Percentiles rank a stretch among this genome's conserved stretches.
Evolutionary conservation across 768 basidiomycete species (phyloP).

Genomic region (Lentinula sp.): DNA sequence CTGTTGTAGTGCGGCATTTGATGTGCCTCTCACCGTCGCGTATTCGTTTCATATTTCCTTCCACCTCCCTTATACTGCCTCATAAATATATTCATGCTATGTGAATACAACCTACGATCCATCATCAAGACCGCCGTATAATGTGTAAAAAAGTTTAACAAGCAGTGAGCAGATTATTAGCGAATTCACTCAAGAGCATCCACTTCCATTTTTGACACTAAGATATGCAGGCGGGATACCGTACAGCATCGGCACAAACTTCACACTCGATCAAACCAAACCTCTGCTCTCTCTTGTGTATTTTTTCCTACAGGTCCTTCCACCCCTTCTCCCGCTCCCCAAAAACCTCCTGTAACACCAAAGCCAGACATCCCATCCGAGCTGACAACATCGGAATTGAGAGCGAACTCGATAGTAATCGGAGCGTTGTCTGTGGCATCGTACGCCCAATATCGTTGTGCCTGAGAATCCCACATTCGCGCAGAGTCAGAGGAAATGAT

Average conservation of each 20-base stretch:
- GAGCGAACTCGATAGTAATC: slow-evolving; percentile 13
- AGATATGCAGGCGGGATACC: not conserved
- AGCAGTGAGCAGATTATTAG: too few species aligned
- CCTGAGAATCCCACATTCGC: not conserved
- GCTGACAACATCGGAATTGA: not conserved
- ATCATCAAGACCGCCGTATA: too few species aligned
- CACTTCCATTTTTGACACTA: too few species aligned
- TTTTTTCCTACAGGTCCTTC: slow-evolving; percentile 6
- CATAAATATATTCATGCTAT: too few species aligned
- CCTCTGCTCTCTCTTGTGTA: slow-evolving; percentile 9
- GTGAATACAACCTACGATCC: too few species aligned
- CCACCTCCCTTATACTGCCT: too few species aligned
- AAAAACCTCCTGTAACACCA: slow-evolving; percentile 13
- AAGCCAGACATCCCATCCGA: slow-evolving; percentile 12
- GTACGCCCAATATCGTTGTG: slow-evolving; percentile 14
- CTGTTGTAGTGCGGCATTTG: too few species aligned
- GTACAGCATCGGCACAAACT: not conserved
- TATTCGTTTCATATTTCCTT: too few species aligned
- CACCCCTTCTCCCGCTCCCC: slow-evolving; percentile 10
- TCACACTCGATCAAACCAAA: slow-evolving; percentile 8
- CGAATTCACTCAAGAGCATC: too few species aligned
- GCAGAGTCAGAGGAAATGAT: not conserved
- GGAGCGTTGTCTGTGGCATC: slow-evolving; percentile 8
- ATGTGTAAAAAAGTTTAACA: too few species aligned
- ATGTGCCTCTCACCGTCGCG: too few species aligned